These are phyloP conservation scores for Cutaneotrichosporon dermatis DNA, from an alignment of 1,284 basidiomycete species.

Conservation along the genomic window DNA sequence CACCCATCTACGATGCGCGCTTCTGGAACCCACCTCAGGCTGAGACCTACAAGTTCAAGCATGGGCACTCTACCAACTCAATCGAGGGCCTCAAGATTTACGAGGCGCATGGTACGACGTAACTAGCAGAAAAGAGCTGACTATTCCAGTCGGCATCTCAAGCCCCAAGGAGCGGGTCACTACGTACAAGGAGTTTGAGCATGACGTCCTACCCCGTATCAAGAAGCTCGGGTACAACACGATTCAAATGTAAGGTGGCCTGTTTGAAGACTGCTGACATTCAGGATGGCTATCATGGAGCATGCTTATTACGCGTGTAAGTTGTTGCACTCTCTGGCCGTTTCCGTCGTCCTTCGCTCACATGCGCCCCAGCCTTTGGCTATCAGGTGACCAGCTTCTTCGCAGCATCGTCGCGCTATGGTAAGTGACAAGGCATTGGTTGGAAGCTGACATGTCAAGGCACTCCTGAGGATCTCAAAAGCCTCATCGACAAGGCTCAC, in stretches of 20 bases:
- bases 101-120: constrained; percentile 68
- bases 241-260: constrained; percentile 65
- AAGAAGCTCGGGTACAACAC: constrained; percentile 89
- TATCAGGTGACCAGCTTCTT: constrained; percentile 98
- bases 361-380: constrained; percentile 67
- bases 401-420: constrained; percentile 91
- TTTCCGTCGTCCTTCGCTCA: constrained; percentile 10
- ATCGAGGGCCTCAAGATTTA: constrained; percentile 73
- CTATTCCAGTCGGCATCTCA: constrained; percentile 77
- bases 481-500: constrained; percentile 91
- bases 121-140: background rate
- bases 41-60: constrained; percentile 75
- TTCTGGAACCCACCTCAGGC: constrained; percentile 89
- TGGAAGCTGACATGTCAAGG: constrained; percentile 43
- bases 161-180: constrained; percentile 81
- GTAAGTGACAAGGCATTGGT: constrained; percentile 19
- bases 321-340: constrained; percentile 34
- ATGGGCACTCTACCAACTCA: constrained; percentile 49
- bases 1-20: constrained; percentile 90
- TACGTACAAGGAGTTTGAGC: constrained; percentile 92
- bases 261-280: constrained; percentile 11
- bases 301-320: constrained; percentile 96
- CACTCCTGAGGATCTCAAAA: constrained; percentile 89
- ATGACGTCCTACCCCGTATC: constrained; percentile 79
- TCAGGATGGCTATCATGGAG: constrained; percentile 91